phyloP scores from a whole-genome alignment of 2,329 filamentous ascomycete genomes.

The Aspergillus aculeatus region DNA sequence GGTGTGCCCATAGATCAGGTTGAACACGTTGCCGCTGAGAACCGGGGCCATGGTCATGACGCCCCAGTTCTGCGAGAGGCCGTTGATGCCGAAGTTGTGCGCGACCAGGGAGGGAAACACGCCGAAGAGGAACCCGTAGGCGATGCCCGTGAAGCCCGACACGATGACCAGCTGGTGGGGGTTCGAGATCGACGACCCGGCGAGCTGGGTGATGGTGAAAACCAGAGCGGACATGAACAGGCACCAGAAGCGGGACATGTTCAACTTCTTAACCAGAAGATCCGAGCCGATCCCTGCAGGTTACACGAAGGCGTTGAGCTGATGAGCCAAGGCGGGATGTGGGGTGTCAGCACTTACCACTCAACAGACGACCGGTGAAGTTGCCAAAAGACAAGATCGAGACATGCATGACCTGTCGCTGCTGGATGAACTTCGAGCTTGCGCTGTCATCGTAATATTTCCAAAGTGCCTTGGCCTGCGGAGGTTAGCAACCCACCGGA shows the following conservation, averaged over 20 bases:
- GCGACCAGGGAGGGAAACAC: slow-evolving; percentile 88
- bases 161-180: slow-evolving; percentile 75
- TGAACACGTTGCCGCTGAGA: slow-evolving; percentile 86
- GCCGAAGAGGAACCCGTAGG: slow-evolving; percentile 90
- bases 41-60: slow-evolving; percentile 89
- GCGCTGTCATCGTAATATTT: slow-evolving; percentile 75
- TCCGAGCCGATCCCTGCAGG: slow-evolving; percentile 78
- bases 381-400: slow-evolving; percentile 88
- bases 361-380: slow-evolving; percentile 76
- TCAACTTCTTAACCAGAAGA: slow-evolving; percentile 75
- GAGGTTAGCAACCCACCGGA: slow-evolving; percentile 7
- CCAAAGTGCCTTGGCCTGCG: slow-evolving; percentile 74
- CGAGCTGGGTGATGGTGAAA: slow-evolving; percentile 77
- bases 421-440: slow-evolving; percentile 70
- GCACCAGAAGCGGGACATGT: slow-evolving; percentile 87
- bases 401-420: slow-evolving; percentile 85
- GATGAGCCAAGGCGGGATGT: slow-evolving; percentile 15
- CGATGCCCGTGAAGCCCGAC: slow-evolving; percentile 79
- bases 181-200: slow-evolving; percentile 71
- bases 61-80: slow-evolving; percentile 93
- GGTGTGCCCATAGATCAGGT: slow-evolving; percentile 80
- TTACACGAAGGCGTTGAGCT: slow-evolving; percentile 10
- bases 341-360: slow-evolving; percentile 53
- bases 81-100: slow-evolving; percentile 86
- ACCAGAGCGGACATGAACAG: slow-evolving; percentile 73